Evolutionary conservation across 2,329 filamentous ascomycete species (phyloP).

Genomic region (Botryotinia narcissicola): DNA sequence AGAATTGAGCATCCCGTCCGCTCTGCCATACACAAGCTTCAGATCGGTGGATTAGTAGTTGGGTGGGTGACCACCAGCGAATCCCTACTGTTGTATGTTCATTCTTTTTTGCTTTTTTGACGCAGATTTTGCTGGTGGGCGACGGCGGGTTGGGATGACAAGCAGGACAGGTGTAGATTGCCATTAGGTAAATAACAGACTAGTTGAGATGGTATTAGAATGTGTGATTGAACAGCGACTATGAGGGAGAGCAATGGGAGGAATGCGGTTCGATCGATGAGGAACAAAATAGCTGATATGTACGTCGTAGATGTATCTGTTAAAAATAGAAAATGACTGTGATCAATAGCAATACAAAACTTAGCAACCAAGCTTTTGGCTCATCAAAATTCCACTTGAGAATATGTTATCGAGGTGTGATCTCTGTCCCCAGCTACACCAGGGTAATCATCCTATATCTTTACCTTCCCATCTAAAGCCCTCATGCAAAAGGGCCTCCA

Average conservation of each 20-base stretch:
- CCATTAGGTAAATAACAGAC: neutral
- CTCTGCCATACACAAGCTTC: neutral
- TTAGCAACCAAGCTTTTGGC: neutral
- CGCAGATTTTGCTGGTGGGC: neutral
- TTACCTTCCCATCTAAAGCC: neutral
- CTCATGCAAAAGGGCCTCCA: neutral
- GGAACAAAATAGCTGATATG: neutral
- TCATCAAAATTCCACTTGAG: neutral
- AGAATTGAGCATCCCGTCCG: neutral
- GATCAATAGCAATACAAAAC: neutral
- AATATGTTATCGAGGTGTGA: neutral
- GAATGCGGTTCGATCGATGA: neutral
- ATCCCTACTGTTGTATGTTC: neutral
- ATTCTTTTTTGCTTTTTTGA: neutral
- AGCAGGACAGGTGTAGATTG: neutral
- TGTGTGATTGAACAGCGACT: neutral
- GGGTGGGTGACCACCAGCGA: neutral
- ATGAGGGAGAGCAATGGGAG: neutral
- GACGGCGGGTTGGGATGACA: neutral
- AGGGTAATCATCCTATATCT: neutral
- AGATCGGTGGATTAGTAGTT: neutral
- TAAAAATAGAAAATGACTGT: neutral
- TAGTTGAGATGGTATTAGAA: neutral
- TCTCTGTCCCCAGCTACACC: neutral
- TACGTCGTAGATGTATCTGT: neutral